Evolutionary conservation across 2,329 filamentous ascomycete genomes (phyloP).

Genomic region (Fusarium lateritium): DNA sequence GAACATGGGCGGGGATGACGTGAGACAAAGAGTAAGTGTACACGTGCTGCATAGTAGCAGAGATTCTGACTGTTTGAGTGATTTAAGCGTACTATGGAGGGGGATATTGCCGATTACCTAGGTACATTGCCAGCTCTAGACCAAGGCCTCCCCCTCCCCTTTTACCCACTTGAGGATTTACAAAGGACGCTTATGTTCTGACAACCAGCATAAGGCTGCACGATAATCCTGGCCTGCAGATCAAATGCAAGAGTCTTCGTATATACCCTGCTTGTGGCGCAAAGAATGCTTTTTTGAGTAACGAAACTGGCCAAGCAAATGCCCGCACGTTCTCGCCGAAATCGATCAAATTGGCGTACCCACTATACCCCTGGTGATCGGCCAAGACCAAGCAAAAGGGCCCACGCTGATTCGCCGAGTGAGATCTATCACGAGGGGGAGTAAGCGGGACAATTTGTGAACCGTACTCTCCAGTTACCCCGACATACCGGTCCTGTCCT

Average conservation of each 20-base stretch:
- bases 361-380: constrained; percentile 24
- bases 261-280: constrained; percentile 35
- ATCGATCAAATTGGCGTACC: constrained; percentile 1
- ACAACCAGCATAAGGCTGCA: constrained; percentile 14
- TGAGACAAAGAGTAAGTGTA: constrained; percentile 13
- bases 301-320: constrained; percentile 26
- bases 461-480: not conserved
- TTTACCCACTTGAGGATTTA: not conserved
- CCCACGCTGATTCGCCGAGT: constrained; percentile 19
- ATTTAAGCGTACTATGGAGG: constrained; percentile 10
- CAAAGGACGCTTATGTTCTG: not conserved
- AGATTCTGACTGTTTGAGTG: constrained; percentile 11
- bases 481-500: constrained; percentile 6
- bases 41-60: constrained; percentile 6
- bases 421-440: constrained; percentile 16
- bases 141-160: not conserved
- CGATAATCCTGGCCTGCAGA: constrained; percentile 11
- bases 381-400: constrained; percentile 18
- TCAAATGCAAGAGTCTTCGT: constrained; percentile 36
- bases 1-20: constrained; percentile 9
- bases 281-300: constrained; percentile 29
- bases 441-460: not conserved
- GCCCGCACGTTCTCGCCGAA: constrained; percentile 31
- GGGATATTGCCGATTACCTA: not conserved
- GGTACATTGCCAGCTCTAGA: not conserved